phyloP scores from a whole-genome alignment of 208 protist genomes.

The Giardia duodenalis region DNA sequence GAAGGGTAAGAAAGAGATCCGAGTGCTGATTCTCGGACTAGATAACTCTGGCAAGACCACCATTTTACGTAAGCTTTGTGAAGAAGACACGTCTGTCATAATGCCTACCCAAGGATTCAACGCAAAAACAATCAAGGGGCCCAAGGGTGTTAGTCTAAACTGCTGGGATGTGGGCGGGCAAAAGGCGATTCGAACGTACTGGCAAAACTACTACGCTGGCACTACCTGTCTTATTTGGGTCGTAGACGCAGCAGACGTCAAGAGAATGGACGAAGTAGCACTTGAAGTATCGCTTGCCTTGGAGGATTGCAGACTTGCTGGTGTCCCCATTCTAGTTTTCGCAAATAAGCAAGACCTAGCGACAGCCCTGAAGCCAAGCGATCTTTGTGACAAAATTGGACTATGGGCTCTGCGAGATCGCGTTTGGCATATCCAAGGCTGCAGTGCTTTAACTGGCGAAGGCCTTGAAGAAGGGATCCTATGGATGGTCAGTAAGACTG shows the following conservation, averaged over 20 bases:
- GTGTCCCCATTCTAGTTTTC: constrained; percentile 91
- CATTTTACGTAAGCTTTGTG: constrained; percentile 67
- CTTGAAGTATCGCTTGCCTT: constrained; percentile 76
- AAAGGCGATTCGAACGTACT: constrained; percentile 85
- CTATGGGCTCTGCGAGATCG: constrained; percentile 25
- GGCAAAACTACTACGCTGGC: constrained; percentile 77
- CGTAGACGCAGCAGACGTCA: constrained; percentile 64
- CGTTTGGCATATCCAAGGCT: constrained; percentile 12
- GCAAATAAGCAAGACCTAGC: constrained; percentile 97
- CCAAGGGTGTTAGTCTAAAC: constrained; percentile 70
- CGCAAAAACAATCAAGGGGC: constrained; percentile 70
- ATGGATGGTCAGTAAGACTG: constrained; percentile 1
- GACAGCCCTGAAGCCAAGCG: constrained; percentile 53
- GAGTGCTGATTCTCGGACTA: constrained; percentile 75
- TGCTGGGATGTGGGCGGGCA: constrained; percentile 99
- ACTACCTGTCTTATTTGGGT: constrained; percentile 74
- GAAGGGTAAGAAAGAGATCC: constrained; percentile 59
- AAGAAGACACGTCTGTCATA: constrained; percentile 69
- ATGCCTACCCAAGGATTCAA: constrained; percentile 87
- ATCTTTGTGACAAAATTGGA: constrained; percentile 56
- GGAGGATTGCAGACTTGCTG: constrained; percentile 67
- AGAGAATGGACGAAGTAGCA: constrained; percentile 64
- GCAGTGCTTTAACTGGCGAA: constrained; percentile 1
- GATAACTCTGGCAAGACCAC: constrained; percentile 90
- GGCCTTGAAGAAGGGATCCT: constrained; percentile 20